phyloP scores from a whole-genome alignment of 129 eudicot genomes.

The Heracleum sosnowskyi region DNA sequence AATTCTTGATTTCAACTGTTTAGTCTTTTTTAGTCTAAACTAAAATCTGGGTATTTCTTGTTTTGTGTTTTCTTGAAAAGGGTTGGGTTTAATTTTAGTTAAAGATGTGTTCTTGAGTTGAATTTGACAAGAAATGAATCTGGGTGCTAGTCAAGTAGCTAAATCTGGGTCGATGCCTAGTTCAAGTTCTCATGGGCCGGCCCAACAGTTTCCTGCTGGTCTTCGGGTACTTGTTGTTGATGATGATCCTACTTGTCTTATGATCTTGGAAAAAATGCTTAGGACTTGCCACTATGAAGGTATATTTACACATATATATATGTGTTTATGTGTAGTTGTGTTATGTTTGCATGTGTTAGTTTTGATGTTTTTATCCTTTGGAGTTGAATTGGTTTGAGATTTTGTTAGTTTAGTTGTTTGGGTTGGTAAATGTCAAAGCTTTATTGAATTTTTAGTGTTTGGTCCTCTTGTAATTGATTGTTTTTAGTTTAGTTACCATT shows the following conservation, averaged over 20 bases:
- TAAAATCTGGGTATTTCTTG: conserved; percentile 6
- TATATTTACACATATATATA: conserved; percentile 5
- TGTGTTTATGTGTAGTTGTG: background rate
- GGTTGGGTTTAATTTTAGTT: conserved; percentile 9
- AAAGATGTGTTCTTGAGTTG: background rate
- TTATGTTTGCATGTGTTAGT: background rate
- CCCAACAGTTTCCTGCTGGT: conserved; percentile 85
- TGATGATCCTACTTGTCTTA: conserved; percentile 89
- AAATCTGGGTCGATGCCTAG: conserved; percentile 38
- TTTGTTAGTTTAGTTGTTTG: background rate
- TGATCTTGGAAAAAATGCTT: conserved; percentile 72
- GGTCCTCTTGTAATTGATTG: background rate
- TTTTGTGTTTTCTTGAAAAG: background rate
- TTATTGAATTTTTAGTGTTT: background rate
- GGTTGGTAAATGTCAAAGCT: background rate
- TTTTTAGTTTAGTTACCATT: background rate
- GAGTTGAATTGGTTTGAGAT: background rate
- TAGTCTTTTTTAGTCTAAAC: background rate
- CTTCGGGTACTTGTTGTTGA: conserved; percentile 92
- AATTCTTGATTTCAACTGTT: background rate
- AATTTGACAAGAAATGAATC: conserved; percentile 38
- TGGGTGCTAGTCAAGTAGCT: conserved; percentile 27
- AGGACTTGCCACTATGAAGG: conserved; percentile 65
- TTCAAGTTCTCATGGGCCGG: conserved; percentile 41
- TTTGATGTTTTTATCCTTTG: background rate